Evolutionary conservation across 2,329 filamentous ascomycete genomes (phyloP).

Genomic region (Teratosphaeria pseudoeucalypti): DNA sequence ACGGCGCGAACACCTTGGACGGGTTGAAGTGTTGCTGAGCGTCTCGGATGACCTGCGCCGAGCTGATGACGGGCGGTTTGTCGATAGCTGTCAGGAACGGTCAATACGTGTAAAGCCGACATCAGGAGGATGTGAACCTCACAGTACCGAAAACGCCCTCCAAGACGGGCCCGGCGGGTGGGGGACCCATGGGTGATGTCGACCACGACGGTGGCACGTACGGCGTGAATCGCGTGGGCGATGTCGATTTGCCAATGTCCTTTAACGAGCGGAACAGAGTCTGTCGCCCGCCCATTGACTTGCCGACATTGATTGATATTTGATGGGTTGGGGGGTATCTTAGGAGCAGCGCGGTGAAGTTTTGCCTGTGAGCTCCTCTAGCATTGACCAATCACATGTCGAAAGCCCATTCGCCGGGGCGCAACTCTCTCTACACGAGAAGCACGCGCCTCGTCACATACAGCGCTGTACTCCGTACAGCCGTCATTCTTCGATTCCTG

Average conservation of each 20-base stretch:
- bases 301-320: too few relatives aligned
- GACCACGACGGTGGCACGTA: neutral
- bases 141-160: constrained; percentile 53
- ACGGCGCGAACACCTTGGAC: constrained; percentile 67
- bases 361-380: neutral
- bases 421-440: neutral
- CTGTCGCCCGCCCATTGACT: constrained; percentile 15
- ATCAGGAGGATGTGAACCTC: constrained; percentile 15
- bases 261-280: constrained; percentile 14
- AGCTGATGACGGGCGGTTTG: constrained; percentile 79
- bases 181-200: neutral
- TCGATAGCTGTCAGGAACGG: constrained; percentile 59
- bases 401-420: neutral
- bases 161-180: constrained; percentile 5
- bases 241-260: constrained; percentile 6
- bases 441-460: neutral
- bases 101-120: constrained; percentile 8
- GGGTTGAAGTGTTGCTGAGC: constrained; percentile 76
- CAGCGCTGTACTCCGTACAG: neutral
- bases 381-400: neutral
- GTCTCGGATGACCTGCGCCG: constrained; percentile 81
- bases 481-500: neutral
- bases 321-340: neutral
- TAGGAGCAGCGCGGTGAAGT: neutral
- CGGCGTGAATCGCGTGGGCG: neutral